Percentiles rank a stretch among this genome's conserved stretches.
phyloP scores from a whole-genome alignment of 306 rosid species.

The Begonia loranthoides region DNA sequence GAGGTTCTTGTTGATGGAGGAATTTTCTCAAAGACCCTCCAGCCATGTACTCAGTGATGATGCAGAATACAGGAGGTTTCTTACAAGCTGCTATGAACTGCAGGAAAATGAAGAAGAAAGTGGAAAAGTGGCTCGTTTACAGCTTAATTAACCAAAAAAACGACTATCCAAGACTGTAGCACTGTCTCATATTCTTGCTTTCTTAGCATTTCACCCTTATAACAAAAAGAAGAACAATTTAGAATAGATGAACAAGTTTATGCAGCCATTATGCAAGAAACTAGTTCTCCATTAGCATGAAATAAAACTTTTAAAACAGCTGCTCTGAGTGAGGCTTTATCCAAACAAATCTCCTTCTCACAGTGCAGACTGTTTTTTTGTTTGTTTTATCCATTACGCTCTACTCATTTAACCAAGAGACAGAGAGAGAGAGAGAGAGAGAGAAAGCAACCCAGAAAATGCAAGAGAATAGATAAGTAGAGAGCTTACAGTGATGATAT shows the following conservation, averaged over 20 bases:
- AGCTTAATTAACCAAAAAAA: neutral
- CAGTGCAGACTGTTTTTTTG: too few relatives aligned
- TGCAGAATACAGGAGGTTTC: constrained; percentile 91
- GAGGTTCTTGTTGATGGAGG: constrained; percentile 70
- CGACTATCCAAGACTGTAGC: too few relatives aligned
- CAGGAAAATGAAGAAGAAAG: constrained; percentile 15
- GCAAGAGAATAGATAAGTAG: neutral
- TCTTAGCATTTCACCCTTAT: too few relatives aligned
- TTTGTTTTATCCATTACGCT: too few relatives aligned
- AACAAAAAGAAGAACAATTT: too few relatives aligned
- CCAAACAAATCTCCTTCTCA: too few relatives aligned
- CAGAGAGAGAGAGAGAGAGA: neutral
- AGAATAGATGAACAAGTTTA: too few relatives aligned
- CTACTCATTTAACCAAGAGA: neutral
- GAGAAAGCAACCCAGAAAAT: constrained; percentile 4
- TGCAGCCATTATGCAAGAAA: too few relatives aligned
- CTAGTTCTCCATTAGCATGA: too few relatives aligned
- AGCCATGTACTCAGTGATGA: constrained; percentile 78
- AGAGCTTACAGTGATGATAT: constrained; percentile 68
- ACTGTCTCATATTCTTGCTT: too few relatives aligned
- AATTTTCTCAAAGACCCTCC: constrained; percentile 82
- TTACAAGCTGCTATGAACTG: constrained; percentile 95
- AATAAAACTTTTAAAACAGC: too few relatives aligned
- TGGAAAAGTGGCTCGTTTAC: neutral
- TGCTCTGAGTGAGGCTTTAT: too few relatives aligned